These are phyloP conservation scores for Daedalea quercina DNA, from an alignment of 768 basidiomycete species.

Conservation along the genomic window DNA sequence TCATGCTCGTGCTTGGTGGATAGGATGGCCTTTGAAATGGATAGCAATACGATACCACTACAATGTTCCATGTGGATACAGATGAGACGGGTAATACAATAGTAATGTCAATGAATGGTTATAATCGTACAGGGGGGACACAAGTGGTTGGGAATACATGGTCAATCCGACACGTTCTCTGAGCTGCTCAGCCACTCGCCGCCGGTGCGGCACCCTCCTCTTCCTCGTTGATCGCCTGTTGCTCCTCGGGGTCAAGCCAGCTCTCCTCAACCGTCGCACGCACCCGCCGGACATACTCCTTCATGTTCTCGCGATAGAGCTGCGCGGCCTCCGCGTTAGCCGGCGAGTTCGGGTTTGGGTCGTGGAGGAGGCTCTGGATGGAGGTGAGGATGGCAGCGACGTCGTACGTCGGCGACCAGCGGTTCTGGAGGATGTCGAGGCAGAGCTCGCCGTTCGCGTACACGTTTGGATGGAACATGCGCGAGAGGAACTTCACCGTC, in stretches of 20 bases:
- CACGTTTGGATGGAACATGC: slow-evolving; percentile 99
- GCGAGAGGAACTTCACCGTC: slow-evolving; percentile 91
- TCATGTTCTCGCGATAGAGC: slow-evolving; percentile 95
- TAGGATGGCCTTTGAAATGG: no score
- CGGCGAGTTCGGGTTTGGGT: slow-evolving; percentile 97
- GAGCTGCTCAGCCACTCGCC: not conserved
- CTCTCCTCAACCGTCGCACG: slow-evolving; percentile 93
- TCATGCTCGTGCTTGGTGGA: no score
- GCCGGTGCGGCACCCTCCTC: not conserved
- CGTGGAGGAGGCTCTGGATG: slow-evolving; percentile 92
- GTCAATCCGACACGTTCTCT: no score
- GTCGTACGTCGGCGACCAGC: slow-evolving; percentile 99
- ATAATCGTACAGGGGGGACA: no score
- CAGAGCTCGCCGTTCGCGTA: slow-evolving; percentile 98
- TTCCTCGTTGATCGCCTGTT: slow-evolving; percentile 49
- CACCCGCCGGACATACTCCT: slow-evolving; percentile 92
- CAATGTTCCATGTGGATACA: no score
- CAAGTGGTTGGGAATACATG: no score
- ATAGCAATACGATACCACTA: no score
- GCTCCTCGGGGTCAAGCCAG: slow-evolving; percentile 79
- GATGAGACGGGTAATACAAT: no score
- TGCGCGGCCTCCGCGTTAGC: slow-evolving; percentile 98
- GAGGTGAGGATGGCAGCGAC: slow-evolving; percentile 98
- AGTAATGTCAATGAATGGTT: no score
- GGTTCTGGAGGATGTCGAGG: slow-evolving; percentile 95